These are phyloP conservation scores for Lentinula sp. DNA, from an alignment of 768 basidiomycete species.

Conservation along the genomic window DNA sequence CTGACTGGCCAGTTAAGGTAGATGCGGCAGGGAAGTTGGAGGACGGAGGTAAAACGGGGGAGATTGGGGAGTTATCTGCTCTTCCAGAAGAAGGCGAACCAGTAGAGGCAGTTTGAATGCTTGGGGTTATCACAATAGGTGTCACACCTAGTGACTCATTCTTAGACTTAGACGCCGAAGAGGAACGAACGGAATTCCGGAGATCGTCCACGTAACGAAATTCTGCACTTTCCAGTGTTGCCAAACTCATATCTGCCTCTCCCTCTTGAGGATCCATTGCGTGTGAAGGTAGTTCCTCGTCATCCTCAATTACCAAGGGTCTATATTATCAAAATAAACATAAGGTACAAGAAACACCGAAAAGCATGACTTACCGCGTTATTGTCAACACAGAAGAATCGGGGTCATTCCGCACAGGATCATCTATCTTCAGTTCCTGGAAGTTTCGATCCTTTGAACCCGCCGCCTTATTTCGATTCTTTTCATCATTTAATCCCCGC, in stretches of 20 bases:
- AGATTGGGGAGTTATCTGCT: neutral
- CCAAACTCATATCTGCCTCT: conserved; percentile 2
- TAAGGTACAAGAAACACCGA: neutral
- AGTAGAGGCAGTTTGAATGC: neutral
- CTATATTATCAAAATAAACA: neutral
- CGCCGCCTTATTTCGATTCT: neutral
- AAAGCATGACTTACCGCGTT: neutral
- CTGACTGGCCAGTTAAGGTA: conserved; percentile 14
- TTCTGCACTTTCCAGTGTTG: neutral
- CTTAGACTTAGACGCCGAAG: neutral
- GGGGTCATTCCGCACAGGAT: neutral
- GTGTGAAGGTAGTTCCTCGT: conserved; percentile 23
- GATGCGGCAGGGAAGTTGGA: conserved; percentile 14
- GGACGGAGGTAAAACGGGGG: conserved; percentile 3
- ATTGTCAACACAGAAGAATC: neutral
- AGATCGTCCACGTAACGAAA: neutral
- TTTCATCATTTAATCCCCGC: neutral
- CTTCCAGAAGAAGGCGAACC: neutral
- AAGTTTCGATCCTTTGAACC: neutral
- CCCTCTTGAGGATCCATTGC: conserved; percentile 11
- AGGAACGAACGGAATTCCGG: neutral
- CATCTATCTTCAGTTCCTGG: neutral
- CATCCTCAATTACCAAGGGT: conserved; percentile 40
- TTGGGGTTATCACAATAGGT: neutral
- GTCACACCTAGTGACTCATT: neutral